phyloP scores from a whole-genome alignment of 2,329 filamentous ascomycete species.

The Mycosphaerella sp. region DNA sequence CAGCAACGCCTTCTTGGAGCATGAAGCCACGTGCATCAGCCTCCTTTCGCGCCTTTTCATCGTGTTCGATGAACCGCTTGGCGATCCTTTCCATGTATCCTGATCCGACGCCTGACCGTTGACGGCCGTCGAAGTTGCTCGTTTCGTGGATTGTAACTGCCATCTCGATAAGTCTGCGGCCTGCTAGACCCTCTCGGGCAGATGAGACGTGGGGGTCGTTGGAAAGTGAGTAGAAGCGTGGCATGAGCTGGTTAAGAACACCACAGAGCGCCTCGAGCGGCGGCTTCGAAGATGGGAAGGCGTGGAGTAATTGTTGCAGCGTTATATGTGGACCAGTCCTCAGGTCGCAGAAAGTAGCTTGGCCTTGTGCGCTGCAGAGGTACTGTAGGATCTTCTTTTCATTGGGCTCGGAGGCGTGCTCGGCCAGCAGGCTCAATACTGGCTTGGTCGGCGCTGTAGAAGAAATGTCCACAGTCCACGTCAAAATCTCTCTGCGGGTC shows the following conservation, averaged over 20 bases:
- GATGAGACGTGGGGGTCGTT: constrained; percentile 85
- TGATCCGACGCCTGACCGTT: constrained; percentile 78
- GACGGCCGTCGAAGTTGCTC: constrained; percentile 61
- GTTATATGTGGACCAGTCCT: constrained; percentile 81
- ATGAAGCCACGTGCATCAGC: constrained; percentile 38
- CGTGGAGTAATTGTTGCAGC: constrained; percentile 75
- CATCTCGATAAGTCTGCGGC: constrained; percentile 80
- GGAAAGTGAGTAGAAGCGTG: constrained; percentile 94
- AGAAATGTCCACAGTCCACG: constrained; percentile 92
- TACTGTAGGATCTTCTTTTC: constrained; percentile 86
- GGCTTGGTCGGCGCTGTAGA: constrained; percentile 87
- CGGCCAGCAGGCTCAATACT: constrained; percentile 76
- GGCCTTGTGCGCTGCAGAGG: constrained; percentile 82
- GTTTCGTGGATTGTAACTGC: constrained; percentile 94
- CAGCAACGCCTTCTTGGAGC: constrained; percentile 32
- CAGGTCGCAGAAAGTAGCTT: constrained; percentile 86
- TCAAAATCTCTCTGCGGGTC: constrained; percentile 83
- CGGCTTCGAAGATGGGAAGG: constrained; percentile 87
- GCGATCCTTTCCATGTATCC: constrained; percentile 90
- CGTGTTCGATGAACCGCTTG: constrained; percentile 60
- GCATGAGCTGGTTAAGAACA: constrained; percentile 82
- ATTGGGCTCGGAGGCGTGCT: constrained; percentile 69
- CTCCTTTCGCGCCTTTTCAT: constrained; percentile 51
- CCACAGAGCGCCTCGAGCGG: constrained; percentile 76
- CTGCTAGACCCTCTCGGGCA: constrained; percentile 59